Base-by-base conservation (phyloP, 176 grass and related monocot species). In the Saccharum spontaneum region DNA sequence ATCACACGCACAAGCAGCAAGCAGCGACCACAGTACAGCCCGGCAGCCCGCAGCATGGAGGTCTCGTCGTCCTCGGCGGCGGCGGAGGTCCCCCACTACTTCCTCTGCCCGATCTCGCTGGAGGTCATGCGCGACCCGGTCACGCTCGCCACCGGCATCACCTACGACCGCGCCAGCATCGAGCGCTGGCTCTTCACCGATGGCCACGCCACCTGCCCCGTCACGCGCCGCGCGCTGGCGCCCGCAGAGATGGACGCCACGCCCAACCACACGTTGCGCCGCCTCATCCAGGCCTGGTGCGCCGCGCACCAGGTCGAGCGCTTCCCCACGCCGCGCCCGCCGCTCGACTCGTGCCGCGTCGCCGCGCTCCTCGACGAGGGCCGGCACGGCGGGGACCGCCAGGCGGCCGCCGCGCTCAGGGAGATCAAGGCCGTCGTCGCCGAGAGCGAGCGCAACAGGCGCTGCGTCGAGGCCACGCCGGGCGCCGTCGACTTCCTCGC, bases 101-200 rank as follows among this genome's bases (percentile, higher is more conserved):
- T n/a, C n/a, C n/a, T n/a, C n/a, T n/a, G n/a, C n/a, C n/a, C n/a
- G n/a, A n/a, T n/a, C n/a, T n/a, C n/a, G n/a, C n/a, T n/a, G n/a
- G n/a, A n/a, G n/a, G n/a, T n/a, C 37, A 99, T 96, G 97, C 75
- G 82, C 5, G 97, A 99, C 76, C 94, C 94, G 10, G 97, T 96
- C 3, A 91, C 86, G 24, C 90, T 99, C 7, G 57, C 88, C 62
- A 96, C 94, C 23, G 94, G 97, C 84, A 96, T 99, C 64, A 92
- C 97, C 77, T 99, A 99, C 79, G 97, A 99, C 45, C 94, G 94
- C 48, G 15, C 17, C 84, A 92, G 79, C 77, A 96, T 99, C 82
- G 90, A 94, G 83, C 75, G 90, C 17, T 99, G 97, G 97, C 62
- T 95, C 54, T 96, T 91, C 86, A 4, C 82, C 50, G 86, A 71